These are phyloP conservation scores for Fraxinus velutina DNA, from an alignment of 305 asterid species.

Conservation along the genomic window DNA sequence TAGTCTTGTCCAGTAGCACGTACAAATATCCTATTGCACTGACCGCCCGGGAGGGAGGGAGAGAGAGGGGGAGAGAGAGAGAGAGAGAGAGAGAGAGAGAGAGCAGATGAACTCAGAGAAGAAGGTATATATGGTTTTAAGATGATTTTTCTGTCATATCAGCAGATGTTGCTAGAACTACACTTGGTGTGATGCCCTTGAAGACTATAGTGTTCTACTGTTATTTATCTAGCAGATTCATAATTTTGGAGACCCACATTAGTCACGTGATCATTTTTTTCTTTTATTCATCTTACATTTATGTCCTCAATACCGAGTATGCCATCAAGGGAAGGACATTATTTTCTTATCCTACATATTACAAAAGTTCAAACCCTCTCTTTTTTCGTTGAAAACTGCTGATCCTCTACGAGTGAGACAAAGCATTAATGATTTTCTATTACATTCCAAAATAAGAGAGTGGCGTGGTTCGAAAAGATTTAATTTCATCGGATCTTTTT, in stretches of 20 bases:
- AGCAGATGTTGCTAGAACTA: neutral
- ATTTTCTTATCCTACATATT: neutral
- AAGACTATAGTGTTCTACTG: neutral
- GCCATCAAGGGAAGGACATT: neutral
- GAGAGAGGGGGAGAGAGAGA: neutral
- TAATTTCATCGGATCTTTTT: neutral
- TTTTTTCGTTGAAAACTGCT: neutral
- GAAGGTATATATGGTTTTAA: neutral
- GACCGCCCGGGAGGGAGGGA: neutral
- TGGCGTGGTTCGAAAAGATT: neutral
- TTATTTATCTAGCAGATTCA: neutral
- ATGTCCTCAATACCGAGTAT: neutral
- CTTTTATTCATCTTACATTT: neutral
- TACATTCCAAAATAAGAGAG: neutral
- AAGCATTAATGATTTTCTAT: neutral
- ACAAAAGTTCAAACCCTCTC: neutral
- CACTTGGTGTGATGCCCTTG: neutral
- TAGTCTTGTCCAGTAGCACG: neutral
- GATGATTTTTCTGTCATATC: neutral
- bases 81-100: neutral
- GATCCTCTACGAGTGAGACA: neutral
- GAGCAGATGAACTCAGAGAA: neutral
- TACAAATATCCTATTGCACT: neutral
- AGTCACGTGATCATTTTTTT: neutral
- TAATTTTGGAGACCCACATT: neutral